Conservation (phyloP, 208 protist genomes). For the Wallacemonas collosoma region DNA sequence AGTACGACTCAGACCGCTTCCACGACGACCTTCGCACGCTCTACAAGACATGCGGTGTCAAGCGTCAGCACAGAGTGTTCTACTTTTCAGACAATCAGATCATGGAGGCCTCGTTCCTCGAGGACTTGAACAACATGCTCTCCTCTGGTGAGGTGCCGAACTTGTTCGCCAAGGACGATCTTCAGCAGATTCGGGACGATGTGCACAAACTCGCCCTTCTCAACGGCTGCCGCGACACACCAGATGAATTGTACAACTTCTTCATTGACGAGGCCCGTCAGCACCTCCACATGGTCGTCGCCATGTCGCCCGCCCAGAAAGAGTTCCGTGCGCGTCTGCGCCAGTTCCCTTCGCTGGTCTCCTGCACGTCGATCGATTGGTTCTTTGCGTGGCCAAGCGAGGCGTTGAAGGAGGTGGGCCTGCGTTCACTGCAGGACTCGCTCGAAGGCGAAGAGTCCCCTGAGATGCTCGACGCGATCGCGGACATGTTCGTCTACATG, state of each 20-base stretch:
- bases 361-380: slow-evolving; percentile 99
- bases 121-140: slow-evolving; percentile 99
- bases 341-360: slow-evolving; percentile 98
- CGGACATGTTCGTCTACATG: slow-evolving; percentile 93
- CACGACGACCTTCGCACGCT: slow-evolving; percentile 97
- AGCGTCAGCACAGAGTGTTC: slow-evolving; percentile 96
- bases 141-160: slow-evolving; percentile 98
- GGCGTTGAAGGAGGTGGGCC: slow-evolving; percentile 95
- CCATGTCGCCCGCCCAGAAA: slow-evolving; percentile 97
- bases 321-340: slow-evolving; percentile 95
- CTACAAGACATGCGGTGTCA: slow-evolving; percentile 94
- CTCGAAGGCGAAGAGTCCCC: slow-evolving; percentile 89
- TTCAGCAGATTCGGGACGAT: slow-evolving; percentile 92
- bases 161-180: slow-evolving; percentile 96
- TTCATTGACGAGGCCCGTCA: slow-evolving; percentile 95
- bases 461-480: slow-evolving; percentile 75
- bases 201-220: slow-evolving; percentile 90
- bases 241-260: slow-evolving; percentile 95
- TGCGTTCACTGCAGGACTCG: slow-evolving; percentile 83
- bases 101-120: slow-evolving; percentile 95
- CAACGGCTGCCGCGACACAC: slow-evolving; percentile 88
- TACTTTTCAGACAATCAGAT: slow-evolving; percentile 98
- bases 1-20: slow-evolving; percentile 96
- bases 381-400: slow-evolving; percentile 98
- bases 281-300: slow-evolving; percentile 97